Base-by-base conservation (phyloP, 2,329 filamentous ascomycete species). In the Lasiodiplodia hormozganensis region DNA sequence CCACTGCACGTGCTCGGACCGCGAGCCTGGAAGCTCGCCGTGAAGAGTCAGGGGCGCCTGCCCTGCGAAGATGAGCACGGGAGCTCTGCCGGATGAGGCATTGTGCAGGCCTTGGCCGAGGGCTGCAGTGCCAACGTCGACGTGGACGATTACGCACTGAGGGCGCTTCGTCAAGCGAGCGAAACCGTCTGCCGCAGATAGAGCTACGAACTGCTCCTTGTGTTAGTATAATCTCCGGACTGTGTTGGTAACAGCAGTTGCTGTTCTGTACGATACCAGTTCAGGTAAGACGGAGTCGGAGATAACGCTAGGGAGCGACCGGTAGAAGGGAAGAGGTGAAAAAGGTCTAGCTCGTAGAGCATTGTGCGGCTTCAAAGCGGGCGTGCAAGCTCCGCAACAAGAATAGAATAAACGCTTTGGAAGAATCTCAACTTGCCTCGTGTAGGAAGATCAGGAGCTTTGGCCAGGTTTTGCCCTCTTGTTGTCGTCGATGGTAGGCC, bases 101-200 rank as follows among this genome's bases (percentile, higher is more conserved):
- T 93, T 93, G 79, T 93, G 91, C 0, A 93, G 86, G 1, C 90
- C 91, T 3, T 89, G 89, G 23, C 86, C 90, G 0, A 93, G 84
- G 5, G 88, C 90, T 76, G 93, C 90, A 0, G 91, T 93, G 23
- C 91, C 91, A 21, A 94, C 92, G 73, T 95, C 92, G 68, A 94
- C 92, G 74, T 94, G 92, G 2, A 94, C 87, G 70, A 94, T 90
- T 14, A 94, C 92, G 69, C 88, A 90, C 79, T 94, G 92, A 0
- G 91, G 90, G 72, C 91, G 87, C 65, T 88, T 87, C 6, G 89
- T 92, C 47, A 92, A 79, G 49, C 62, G 62, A n/a, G 51, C 49
- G 34, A 65, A 65, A 21, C 49, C 62, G 8, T 47, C 90, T 14
- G 62, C 62, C 49, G 51, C 62, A 14, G 62, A 65, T 5, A 65